Base-by-base conservation (phyloP, 176 grass and related monocot species). In the Typha latifolia region DNA sequence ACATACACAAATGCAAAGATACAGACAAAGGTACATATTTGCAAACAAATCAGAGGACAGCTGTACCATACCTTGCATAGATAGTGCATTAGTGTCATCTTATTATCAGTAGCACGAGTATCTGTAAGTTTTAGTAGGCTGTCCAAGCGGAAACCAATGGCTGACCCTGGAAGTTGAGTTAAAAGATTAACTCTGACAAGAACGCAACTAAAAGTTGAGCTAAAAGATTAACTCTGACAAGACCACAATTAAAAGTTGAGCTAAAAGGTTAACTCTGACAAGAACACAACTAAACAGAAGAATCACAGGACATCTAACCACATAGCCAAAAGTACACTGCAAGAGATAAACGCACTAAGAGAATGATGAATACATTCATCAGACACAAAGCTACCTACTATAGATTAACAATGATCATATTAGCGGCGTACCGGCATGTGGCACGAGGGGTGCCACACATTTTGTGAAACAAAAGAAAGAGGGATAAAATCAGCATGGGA, bases 81-180 rank as follows among this genome's bases (percentile, higher is more conserved):
- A 82, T 96, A 96, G 61, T 96, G 88, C 93, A 96, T 96, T 49
- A 96, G 43, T 49, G 93, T 96, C 85, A 91, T 96, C 32, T 96
- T 96, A 83, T 76, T 96, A 81, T 96, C 91, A 70, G 93, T 96
- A 77, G 88, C 93, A 69, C 93, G 85, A 78, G 93, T 96, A 81
- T 96, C 93, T 82, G 83, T 91, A 86, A 96, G 93, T 83, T 96
- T 96, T 84, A 89, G 72, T 81, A 96, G 85, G 78, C 93, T 96
- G 52, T 96, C 88, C 76, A 96, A 74, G 13, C 93, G 88, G 77
- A 96, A 96, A 29, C 93, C 93, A 80, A 96, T 75, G 0, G 93
- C 93, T 73, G 88, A 77, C 64, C 93, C 93, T 96, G 75, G 72
- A 86, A 66, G 43, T 47, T 82, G 62, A 72, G 68, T 62, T 59